phyloP scores from a whole-genome alignment of 768 basidiomycete genomes.

The Coprinopsis marcescibilis region DNA sequence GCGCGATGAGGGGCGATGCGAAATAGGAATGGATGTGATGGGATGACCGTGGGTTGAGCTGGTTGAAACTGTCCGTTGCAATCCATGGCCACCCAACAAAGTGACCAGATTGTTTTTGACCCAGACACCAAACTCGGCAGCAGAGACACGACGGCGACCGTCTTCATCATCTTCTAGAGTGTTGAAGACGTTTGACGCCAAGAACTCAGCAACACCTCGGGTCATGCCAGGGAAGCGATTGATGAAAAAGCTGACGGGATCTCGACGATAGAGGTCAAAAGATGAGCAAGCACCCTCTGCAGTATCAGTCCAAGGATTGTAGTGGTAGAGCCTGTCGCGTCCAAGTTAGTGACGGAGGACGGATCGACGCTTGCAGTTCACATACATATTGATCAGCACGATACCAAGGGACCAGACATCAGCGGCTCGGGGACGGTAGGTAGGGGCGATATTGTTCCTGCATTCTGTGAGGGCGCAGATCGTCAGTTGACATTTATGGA shows the following conservation, averaged over 20 bases:
- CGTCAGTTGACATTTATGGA: slow-evolving; percentile 8
- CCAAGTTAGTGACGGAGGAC: slow-evolving; percentile 11
- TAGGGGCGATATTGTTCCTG: slow-evolving; percentile 93
- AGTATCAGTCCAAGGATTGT: slow-evolving; percentile 97
- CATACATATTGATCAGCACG: slow-evolving; percentile 96
- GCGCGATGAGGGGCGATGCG: slow-evolving; percentile 67
- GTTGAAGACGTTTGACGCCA: slow-evolving; percentile 81
- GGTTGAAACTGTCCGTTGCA: slow-evolving; percentile 57
- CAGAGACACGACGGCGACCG: slow-evolving; percentile 65
- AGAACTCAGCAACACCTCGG: slow-evolving; percentile 75
- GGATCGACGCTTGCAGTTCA: slow-evolving; percentile 3
- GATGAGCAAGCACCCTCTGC: slow-evolving; percentile 72
- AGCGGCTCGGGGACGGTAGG: slow-evolving; percentile 89
- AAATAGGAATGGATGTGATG: slow-evolving; percentile 58
- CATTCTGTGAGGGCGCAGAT: slow-evolving; percentile 58
- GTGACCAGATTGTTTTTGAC: slow-evolving; percentile 68
- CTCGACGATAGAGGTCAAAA: slow-evolving; percentile 73
- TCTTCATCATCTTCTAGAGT: slow-evolving; percentile 55
- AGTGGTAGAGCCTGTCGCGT: slow-evolving; percentile 81
- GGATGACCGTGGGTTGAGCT: slow-evolving; percentile 62
- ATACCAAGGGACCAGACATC: slow-evolving; percentile 99
- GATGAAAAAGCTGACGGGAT: slow-evolving; percentile 84
- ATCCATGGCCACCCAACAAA: slow-evolving; percentile 50
- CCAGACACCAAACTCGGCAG: slow-evolving; percentile 85
- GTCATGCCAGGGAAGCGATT: slow-evolving; percentile 89